Base-by-base conservation (phyloP, 805 yeast genomes). In the Clavispora asparagi region DNA sequence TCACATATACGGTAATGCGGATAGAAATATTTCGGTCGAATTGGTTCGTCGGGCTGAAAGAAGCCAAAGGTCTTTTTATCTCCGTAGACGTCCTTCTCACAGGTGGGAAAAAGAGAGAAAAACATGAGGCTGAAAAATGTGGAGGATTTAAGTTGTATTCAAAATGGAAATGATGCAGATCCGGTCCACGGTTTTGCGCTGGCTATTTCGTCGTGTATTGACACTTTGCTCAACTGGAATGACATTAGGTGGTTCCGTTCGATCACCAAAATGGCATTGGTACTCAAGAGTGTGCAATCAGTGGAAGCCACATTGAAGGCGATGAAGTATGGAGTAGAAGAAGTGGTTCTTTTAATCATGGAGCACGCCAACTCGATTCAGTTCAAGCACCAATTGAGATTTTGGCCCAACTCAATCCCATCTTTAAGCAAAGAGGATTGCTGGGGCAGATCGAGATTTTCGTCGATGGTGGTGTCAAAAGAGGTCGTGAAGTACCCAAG, bases 191-290 rank as follows among this genome's bases (percentile, higher is more conserved):
- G n/a, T n/a, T n/a, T n/a, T n/a, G n/a, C n/a, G n/a, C n/a, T n/a
- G n/a, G n/a, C n/a, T n/a, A n/a, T n/a, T 44, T 82, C 90, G n/a
- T 75, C 89, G n/a, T n/a, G n/a, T 63, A 91, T 91, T 53, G 76
- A 71, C 47, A 65, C 76, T 1, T 50, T 62, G 10, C 58, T 71
- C 38, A 57, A 51, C 33, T 71, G 76, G 76, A 55, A 61, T 9
- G 74, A 70, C 46, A 52, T 71, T 28, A 48, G 55, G 45, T 71
- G 76, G 76, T 70, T 71, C n/a, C 59, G 69, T 27, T 50, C 61
- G 25, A 63, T 70, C 45, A 68, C 74, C 27, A 60, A 57, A 25
- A 59, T 70, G 65, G 74, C 75, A 1, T 60, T 87, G 43, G 70
- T 85, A 31, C 73, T 87, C 50, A 85, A 85, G 59, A 92, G 91